Evolutionary conservation across 2,329 filamentous ascomycete species (phyloP).

Genomic region (Huntiella decipiens): DNA sequence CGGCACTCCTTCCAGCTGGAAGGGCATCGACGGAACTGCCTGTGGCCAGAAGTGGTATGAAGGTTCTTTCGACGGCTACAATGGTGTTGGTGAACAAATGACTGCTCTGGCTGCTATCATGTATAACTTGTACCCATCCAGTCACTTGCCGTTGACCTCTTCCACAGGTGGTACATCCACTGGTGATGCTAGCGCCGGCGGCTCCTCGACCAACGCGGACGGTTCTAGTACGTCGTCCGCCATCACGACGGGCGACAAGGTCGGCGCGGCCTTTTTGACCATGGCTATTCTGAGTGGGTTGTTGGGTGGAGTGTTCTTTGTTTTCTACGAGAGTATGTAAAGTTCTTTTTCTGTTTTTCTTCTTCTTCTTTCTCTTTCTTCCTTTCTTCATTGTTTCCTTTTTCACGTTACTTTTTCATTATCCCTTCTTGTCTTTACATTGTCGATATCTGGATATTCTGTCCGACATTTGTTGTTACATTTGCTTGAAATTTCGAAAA

Average conservation of each 20-base stretch:
- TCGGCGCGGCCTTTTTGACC: conserved; percentile 38
- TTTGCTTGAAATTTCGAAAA: too few species aligned
- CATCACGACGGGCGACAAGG: conserved; percentile 31
- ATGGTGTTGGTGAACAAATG: conserved; percentile 53
- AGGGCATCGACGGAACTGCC: conserved; percentile 35
- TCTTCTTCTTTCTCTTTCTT: conserved; percentile 9
- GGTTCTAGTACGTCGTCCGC: conserved; percentile 19
- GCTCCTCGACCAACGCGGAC: conserved; percentile 14
- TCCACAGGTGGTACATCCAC: conserved; percentile 39
- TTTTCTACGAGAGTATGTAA: conserved; percentile 15
- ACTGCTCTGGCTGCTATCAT: conserved; percentile 44
- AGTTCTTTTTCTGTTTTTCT: conserved; percentile 9
- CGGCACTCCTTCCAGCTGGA: conserved; percentile 26
- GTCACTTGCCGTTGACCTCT: conserved; percentile 28
- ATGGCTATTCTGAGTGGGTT: conserved; percentile 29
- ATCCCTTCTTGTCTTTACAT: neutral
- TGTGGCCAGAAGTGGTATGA: conserved; percentile 48
- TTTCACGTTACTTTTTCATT: conserved; percentile 6
- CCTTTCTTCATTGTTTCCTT: neutral
- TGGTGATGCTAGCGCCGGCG: conserved; percentile 25
- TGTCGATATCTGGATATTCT: neutral
- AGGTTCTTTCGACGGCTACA: conserved; percentile 35
- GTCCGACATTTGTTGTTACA: too few species aligned
- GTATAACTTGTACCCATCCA: conserved; percentile 33
- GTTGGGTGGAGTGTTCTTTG: conserved; percentile 30